These are phyloP conservation scores for Herpetospermum pedunculosum DNA, from an alignment of 306 rosid species.

Conservation along the genomic window DNA sequence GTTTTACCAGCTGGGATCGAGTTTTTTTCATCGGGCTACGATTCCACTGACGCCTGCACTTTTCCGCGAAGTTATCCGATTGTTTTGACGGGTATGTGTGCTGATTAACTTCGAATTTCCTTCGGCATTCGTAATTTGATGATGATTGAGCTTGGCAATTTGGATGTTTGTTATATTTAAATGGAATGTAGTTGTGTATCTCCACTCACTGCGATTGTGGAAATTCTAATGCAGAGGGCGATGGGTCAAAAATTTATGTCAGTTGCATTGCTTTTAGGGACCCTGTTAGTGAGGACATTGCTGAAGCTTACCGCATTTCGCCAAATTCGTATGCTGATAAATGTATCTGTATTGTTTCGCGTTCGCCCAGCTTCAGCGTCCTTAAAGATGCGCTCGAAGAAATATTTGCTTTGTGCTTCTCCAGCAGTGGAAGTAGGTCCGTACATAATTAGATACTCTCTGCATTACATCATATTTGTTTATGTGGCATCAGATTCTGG, in stretches of 20 bases:
- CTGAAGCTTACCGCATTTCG: constrained; percentile 75
- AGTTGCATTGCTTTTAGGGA: constrained; percentile 95
- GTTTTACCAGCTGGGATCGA: constrained; percentile 94
- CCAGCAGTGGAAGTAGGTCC: constrained; percentile 81
- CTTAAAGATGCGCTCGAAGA: constrained; percentile 73
- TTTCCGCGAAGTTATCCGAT: constrained; percentile 91
- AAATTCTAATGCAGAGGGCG: constrained; percentile 68
- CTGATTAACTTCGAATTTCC: constrained; percentile 8
- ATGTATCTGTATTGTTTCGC: constrained; percentile 96
- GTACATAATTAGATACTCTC: constrained; percentile 9
- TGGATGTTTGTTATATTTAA: neutral
- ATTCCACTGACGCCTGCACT: constrained; percentile 43
- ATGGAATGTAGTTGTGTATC: neutral
- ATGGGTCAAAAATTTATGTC: constrained; percentile 91
- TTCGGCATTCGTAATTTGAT: neutral
- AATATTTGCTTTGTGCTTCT: constrained; percentile 70
- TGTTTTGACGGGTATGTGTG: constrained; percentile 66
- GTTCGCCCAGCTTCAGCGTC: constrained; percentile 66
- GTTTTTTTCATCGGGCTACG: constrained; percentile 60
- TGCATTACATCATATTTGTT: neutral
- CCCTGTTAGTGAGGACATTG: constrained; percentile 87
- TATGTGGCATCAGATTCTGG: neutral
- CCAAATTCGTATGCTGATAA: constrained; percentile 92
- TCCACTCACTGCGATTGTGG: neutral
- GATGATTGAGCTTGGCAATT: neutral